phyloP scores from a whole-genome alignment of 1,139 yeast species.

The Saccharomycopsis phalli region DNA sequence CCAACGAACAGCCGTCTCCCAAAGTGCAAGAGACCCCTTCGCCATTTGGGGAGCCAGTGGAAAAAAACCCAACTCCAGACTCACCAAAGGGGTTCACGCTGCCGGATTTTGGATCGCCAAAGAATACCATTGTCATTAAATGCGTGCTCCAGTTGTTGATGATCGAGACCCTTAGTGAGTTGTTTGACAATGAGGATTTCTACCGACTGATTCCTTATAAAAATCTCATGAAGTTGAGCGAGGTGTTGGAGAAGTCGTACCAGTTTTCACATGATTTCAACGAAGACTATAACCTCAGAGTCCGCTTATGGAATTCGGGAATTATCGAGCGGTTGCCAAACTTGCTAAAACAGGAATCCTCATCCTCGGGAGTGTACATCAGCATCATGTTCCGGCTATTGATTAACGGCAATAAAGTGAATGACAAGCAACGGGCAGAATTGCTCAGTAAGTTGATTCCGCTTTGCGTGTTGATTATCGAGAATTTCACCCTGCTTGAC shows the following conservation, averaged over 20 bases:
- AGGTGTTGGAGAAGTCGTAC: slow-evolving; percentile 59
- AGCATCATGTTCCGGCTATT: slow-evolving; percentile 74
- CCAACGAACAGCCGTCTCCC: not conserved
- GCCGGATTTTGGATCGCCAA: not conserved
- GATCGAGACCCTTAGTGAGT: slow-evolving; percentile 79
- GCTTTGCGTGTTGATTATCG: slow-evolving; percentile 60
- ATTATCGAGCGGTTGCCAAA: slow-evolving; percentile 90
- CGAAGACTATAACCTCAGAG: slow-evolving; percentile 78
- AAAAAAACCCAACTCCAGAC: not conserved
- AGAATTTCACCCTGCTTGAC: slow-evolving; percentile 63
- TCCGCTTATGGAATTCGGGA: slow-evolving; percentile 84
- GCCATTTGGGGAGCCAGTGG: not conserved
- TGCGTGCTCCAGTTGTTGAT: slow-evolving; percentile 83
- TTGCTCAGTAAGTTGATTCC: slow-evolving; percentile 55
- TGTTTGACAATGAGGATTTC: slow-evolving; percentile 59
- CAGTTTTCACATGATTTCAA: slow-evolving; percentile 80
- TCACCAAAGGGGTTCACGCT: not conserved
- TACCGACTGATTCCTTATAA: slow-evolving; percentile 61
- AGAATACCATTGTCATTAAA: slow-evolving; percentile 59
- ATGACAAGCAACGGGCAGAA: slow-evolving; percentile 32
- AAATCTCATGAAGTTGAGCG: slow-evolving; percentile 50
- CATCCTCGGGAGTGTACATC: slow-evolving; percentile 81
- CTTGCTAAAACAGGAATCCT: slow-evolving; percentile 81
- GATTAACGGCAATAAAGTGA: slow-evolving; percentile 36
- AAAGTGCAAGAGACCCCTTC: too few relatives aligned